Evolutionary conservation across 2,329 filamentous ascomycete species (phyloP).

Genomic region (Neospermospora avenae): DNA sequence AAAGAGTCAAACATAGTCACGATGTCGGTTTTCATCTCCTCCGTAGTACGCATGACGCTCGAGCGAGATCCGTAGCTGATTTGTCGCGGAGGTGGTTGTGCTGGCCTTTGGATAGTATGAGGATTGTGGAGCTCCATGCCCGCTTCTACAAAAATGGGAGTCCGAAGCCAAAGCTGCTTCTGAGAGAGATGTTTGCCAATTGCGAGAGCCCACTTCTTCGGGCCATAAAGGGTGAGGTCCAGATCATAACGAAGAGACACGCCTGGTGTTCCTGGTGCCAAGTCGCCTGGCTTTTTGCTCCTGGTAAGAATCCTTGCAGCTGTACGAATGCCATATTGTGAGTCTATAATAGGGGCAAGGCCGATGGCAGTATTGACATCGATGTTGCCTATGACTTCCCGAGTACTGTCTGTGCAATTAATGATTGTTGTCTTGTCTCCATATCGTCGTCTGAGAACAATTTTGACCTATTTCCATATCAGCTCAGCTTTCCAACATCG

Average conservation of each 20-base stretch:
- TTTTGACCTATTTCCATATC: slow-evolving; percentile 51
- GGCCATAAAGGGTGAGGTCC: slow-evolving; percentile 77
- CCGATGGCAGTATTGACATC: slow-evolving; percentile 64
- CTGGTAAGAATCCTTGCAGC: slow-evolving; percentile 69
- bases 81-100: slow-evolving; percentile 27
- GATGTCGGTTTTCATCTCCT: slow-evolving; percentile 84
- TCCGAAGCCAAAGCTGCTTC: slow-evolving; percentile 63
- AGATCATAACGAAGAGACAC: slow-evolving; percentile 61
- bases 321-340: slow-evolving; percentile 62
- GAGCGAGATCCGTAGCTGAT: slow-evolving; percentile 37
- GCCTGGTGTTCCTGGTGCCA: slow-evolving; percentile 50
- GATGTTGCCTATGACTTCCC: slow-evolving; percentile 71
- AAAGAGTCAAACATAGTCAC: slow-evolving; percentile 85
- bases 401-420: slow-evolving; percentile 68
- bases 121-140: slow-evolving; percentile 76
- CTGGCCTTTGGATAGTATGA: slow-evolving; percentile 44
- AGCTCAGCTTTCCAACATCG: not conserved
- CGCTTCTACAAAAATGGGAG: slow-evolving; percentile 61
- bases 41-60: slow-evolving; percentile 59
- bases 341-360: slow-evolving; percentile 71
- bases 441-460: slow-evolving; percentile 60
- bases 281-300: slow-evolving; percentile 59
- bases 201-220: slow-evolving; percentile 58
- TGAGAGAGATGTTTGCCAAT: slow-evolving; percentile 68
- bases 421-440: slow-evolving; percentile 59